Base-by-base conservation (phyloP, 73 alveolate species). In the Strombidium stylifer region DNA sequence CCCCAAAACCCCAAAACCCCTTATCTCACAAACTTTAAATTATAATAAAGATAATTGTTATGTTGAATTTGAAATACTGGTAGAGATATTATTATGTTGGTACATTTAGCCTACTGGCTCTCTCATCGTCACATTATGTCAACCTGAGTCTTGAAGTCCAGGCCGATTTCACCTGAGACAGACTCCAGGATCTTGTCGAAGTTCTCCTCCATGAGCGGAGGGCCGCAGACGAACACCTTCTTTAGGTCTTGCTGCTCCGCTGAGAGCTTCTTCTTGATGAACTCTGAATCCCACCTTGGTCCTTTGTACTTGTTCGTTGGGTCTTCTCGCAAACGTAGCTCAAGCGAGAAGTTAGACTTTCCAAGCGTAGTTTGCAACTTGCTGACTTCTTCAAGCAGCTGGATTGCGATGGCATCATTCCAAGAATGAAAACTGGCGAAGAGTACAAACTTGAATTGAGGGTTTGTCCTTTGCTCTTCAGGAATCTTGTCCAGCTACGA, bases 221-320 rank as follows among this genome's bases (percentile, higher is more conserved):
- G 81, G 6, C 80, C 87, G 25, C 87, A 74, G 0, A 61, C 79
- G 47, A 39, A 74, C 10, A 74, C 48, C 20, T 46, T 61, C 31
- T 62, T 50, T 0, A 60, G 19, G 34, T 64, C 18, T 31, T 21
- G 2, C 3, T 11, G 35, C 4, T 6, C 10, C n/a, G 4, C n/a
- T 24, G 41, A 5, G 6, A n/a, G 27, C 30, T 64, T n/a, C 19
- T 64, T 27, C 2, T 26, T 16, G 25, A 64, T 64, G 42, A 64
- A 64, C 14, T 8, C n/a, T 2, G 52, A 49, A 21, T 64, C 36
- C 78, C 78, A 64, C 20, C 57, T 7, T 46, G 41, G 30, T 56
- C 42, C 50, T 25, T 59, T 59, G 32, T 30, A 11, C 8, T 59
- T 4, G 27, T 64, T 64, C 25, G 54, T 44, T 50, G n/a, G n/a